Evolutionary conservation across 2,329 filamentous ascomycete genomes (phyloP), one percentile per base, ranked within the genome.

Genomic region (Epicoccum sorghinum): DNA sequence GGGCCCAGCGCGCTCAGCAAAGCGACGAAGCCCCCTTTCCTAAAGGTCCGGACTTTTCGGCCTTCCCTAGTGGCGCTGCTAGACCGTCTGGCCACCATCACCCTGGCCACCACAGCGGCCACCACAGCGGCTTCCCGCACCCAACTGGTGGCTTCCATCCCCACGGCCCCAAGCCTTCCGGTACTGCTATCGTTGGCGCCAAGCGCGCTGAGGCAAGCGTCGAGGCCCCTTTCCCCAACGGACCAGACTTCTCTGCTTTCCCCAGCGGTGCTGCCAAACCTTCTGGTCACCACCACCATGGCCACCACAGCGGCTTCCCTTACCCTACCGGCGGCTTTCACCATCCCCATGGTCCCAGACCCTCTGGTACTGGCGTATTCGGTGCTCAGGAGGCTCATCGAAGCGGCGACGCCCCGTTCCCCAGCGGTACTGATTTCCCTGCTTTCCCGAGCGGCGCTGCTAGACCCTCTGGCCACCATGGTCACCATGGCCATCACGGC

Each of bases 381-480:
- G 42, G 12, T 30, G 42, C 37, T 30, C 49, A 46, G 18, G 29
- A 24, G 18, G 42, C 37, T 24, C 36, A 52, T 12, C 23, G 47
- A 32, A 47, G 49, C 13, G 42, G 35, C 29, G 39, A 35, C 3
- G 52, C 42, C 30, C 46, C 52, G 4, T 51, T 47, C 22, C 42
- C 52, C 7, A 51, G 25, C 9, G 52, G 25, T 4, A 42, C 32
- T 9, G 25, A 33, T 27, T 47, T 51, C 29, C 35, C 42, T 3
- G 53, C n/a, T 3, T 52, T 56, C 39, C 47, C 53, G 1, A 41
- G 32, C n/a, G 47, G 53, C n/a, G 53, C 25, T 40, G 53, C 53
- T 3, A 39, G 7, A 4, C 53, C 53, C 3, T 45, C 40, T 29
- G 52, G 52, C 4, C 42, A 47, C 37, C 42, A 6, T 29, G 27